Conservation (phyloP, 331 rosid species). For the Malus hybrid region DNA sequence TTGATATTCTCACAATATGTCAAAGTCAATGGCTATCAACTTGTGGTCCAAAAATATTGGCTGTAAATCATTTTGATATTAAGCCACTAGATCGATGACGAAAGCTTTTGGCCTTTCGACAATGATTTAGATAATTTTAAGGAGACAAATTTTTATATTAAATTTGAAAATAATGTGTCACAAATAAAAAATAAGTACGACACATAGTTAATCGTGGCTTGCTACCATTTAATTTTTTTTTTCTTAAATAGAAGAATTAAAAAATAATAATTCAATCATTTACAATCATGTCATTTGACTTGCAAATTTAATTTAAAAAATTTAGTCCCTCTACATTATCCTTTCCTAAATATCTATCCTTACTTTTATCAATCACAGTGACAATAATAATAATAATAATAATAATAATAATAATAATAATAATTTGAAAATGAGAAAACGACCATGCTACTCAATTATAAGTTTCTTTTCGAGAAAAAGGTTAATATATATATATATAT, state of each 20-base stretch:
- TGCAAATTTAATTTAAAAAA: background rate
- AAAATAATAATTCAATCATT: too few species aligned
- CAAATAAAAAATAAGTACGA: background rate
- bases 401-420: background rate
- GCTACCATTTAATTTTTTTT: fast-evolving
- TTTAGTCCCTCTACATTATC: background rate
- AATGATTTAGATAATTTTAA: background rate
- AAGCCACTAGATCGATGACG: constrained; percentile 31
- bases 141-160: too few species aligned
- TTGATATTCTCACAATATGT: constrained; percentile 21
- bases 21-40: constrained; percentile 50
- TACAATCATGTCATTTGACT: too few species aligned
- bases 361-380: background rate
- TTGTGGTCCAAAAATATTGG: constrained; percentile 27
- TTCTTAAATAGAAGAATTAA: too few species aligned
- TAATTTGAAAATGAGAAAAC: background rate
- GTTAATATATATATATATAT: background rate
- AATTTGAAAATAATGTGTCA: background rate
- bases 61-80: constrained; percentile 15
- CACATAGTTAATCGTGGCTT: too few species aligned
- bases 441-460: background rate
- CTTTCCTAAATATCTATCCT: constrained; percentile 1
- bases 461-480: background rate
- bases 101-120: constrained; percentile 12
- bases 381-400: too few species aligned